Evolutionary conservation across 148 eudicot genomes (phyloP).

Genomic region (Silene conica): DNA sequence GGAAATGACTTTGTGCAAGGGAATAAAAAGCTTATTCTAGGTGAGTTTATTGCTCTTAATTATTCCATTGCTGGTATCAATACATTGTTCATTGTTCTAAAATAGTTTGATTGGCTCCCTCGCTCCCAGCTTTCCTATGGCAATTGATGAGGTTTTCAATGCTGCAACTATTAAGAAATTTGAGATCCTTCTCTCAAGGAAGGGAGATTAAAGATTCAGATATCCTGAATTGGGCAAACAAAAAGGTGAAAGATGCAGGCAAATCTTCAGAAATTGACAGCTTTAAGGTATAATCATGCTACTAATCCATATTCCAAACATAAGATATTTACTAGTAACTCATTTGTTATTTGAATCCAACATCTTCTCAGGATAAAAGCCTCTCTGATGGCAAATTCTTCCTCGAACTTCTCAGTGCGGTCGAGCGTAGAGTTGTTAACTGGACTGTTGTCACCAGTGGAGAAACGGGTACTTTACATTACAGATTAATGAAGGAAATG

Average conservation of each 20-base stretch:
- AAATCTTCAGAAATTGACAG: conserved; percentile 68
- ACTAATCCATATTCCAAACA: neutral
- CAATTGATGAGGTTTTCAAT: conserved; percentile 91
- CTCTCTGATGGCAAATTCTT: conserved; percentile 79
- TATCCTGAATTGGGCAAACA: conserved; percentile 86
- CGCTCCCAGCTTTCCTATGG: conserved; percentile 82
- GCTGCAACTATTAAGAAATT: conserved; percentile 78
- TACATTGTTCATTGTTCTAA: too few species aligned
- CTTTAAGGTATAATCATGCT: conserved; percentile 60
- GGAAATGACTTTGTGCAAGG: conserved; percentile 81
- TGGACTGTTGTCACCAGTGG: conserved; percentile 86
- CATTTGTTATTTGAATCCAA: neutral
- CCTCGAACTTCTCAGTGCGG: conserved; percentile 83
- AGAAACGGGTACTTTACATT: conserved; percentile 53
- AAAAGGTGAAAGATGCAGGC: conserved; percentile 56
- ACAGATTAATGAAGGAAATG: neutral
- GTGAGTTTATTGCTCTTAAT: conserved; percentile 45
- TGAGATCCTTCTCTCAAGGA: conserved; percentile 73
- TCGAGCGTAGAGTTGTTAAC: conserved; percentile 85
- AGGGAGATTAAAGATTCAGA: conserved; percentile 78
- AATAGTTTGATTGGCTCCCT: too few species aligned
- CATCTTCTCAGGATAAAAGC: conserved; percentile 56
- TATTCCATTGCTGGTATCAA: too few species aligned
- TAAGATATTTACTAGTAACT: too few species aligned
- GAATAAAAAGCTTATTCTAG: conserved; percentile 78